A percentile compares a stretch with the other conserved stretches of the same genome.
These are phyloP conservation scores for Solanum arcanum DNA, from an alignment of 257 asterid genomes.

Conservation along the genomic window DNA sequence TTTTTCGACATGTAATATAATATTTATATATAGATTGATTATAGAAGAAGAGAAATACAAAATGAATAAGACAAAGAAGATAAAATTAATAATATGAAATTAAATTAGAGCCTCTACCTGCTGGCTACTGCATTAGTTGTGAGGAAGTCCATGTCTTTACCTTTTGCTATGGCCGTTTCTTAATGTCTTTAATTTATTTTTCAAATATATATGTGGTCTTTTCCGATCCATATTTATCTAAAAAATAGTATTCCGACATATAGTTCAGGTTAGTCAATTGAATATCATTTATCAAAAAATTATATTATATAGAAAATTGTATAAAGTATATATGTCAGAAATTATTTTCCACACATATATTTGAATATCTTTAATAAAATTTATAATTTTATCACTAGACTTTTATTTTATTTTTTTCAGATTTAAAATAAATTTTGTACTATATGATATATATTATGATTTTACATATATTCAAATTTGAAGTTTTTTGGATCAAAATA, in stretches of 20 bases:
- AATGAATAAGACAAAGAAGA: background rate
- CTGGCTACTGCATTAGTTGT: background rate
- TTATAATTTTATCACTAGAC: rapidly evolving
- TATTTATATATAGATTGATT: background rate
- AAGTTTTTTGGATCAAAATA: background rate
- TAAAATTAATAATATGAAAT: background rate
- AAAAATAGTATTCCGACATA: background rate
- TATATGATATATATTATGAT: background rate
- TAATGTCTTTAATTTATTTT: background rate
- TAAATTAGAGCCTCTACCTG: background rate
- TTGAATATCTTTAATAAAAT: too few relatives aligned
- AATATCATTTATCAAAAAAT: too few relatives aligned
- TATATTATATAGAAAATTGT: too few relatives aligned
- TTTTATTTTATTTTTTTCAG: background rate
- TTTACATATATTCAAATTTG: background rate
- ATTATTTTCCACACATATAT: too few relatives aligned
- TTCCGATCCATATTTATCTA: background rate
- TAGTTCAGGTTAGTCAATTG: too few relatives aligned
- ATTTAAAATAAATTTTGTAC: too few relatives aligned
- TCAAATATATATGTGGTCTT: background rate
- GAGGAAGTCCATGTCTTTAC: background rate
- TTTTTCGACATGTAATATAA: background rate
- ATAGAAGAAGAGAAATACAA: background rate
- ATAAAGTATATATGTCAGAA: too few relatives aligned
- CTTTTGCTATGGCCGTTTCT: background rate